A percentile compares a stretch with the other conserved stretches of the same genome.
Conservation (phyloP, 345 rosid species). For the Murraya paniculata region DNA sequence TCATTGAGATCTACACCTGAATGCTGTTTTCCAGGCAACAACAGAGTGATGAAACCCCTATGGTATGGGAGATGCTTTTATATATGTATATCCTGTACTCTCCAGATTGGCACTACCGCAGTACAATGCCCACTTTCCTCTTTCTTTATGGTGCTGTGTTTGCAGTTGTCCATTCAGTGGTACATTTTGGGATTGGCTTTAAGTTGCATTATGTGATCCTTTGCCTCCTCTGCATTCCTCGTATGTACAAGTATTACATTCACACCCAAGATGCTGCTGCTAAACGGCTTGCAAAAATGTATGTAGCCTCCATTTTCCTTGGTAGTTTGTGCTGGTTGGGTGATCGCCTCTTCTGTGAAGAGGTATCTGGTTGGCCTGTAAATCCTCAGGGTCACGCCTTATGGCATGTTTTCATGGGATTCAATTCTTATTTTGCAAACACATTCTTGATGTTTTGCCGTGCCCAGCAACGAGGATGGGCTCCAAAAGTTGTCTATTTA, state of each 20-base stretch:
- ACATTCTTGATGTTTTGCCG: constrained; percentile 96
- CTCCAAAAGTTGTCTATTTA: constrained; percentile 34
- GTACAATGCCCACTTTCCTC: constrained; percentile 93
- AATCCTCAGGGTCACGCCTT: constrained; percentile 94
- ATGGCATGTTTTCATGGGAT: constrained; percentile 91
- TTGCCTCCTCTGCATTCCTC: constrained; percentile 80
- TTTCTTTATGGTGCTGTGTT: constrained; percentile 83
- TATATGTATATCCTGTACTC: constrained; percentile 92
- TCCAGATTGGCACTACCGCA: constrained; percentile 96
- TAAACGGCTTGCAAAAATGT: constrained; percentile 68
- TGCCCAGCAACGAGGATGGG: constrained; percentile 80
- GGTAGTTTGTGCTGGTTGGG: constrained; percentile 70
- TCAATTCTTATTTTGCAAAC: constrained; percentile 81
- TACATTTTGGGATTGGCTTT: constrained; percentile 75
- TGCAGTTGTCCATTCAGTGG: constrained; percentile 59
- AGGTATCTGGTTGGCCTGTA: constrained; percentile 55
- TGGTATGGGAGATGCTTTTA: constrained; percentile 98
- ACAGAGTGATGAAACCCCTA: constrained; percentile 94
- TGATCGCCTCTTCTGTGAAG: constrained; percentile 64
- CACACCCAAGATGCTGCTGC: constrained; percentile 65
- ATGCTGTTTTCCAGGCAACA: constrained; percentile 63
- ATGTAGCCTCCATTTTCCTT: constrained; percentile 57
- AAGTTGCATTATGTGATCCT: constrained; percentile 80
- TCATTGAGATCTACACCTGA: neutral
- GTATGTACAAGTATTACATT: constrained; percentile 95